A percentile compares a stretch with the other conserved stretches of the same genome.
phyloP scores from a whole-genome alignment of 2,329 filamentous ascomycete species.

The Bipolaris oryzae region DNA sequence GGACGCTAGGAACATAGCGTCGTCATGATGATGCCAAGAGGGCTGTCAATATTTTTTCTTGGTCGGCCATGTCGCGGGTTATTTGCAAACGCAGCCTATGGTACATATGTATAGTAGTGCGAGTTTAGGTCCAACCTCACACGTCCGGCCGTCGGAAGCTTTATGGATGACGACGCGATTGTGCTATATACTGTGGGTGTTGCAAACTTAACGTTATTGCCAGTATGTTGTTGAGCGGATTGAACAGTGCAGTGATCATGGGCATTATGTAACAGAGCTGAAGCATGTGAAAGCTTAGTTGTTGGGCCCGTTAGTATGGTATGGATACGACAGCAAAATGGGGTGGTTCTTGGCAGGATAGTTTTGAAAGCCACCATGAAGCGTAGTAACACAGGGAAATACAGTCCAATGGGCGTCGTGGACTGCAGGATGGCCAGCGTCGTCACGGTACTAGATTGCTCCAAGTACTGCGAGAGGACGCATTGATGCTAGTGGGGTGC shows the following conservation, averaged over 20 bases:
- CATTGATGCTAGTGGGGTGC: slow-evolving; percentile 3
- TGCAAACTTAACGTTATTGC: background rate
- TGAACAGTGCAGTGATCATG: background rate
- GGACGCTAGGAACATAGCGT: background rate
- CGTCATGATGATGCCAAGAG: background rate
- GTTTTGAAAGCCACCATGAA: background rate
- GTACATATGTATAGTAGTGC: slow-evolving; percentile 1
- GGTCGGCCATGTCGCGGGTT: background rate
- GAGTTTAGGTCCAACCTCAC: background rate
- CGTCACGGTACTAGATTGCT: slow-evolving; percentile 2
- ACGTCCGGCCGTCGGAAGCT: slow-evolving; percentile 1
- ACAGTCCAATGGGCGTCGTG: slow-evolving; percentile 10
- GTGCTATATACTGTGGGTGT: background rate
- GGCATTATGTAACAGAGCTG: background rate
- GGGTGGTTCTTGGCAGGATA: background rate
- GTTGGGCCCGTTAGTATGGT: background rate
- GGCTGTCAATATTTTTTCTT: background rate
- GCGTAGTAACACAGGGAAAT: background rate
- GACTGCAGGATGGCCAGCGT: slow-evolving; percentile 6
- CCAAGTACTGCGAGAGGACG: background rate
- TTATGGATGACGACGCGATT: background rate
- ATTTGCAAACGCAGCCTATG: slow-evolving; percentile 9
- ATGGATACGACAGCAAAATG: background rate
- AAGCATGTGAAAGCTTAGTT: background rate
- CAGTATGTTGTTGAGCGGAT: background rate